Base-by-base conservation (phyloP, 208 protist species). In the Acanthamoeba culbertsoni region DNA sequence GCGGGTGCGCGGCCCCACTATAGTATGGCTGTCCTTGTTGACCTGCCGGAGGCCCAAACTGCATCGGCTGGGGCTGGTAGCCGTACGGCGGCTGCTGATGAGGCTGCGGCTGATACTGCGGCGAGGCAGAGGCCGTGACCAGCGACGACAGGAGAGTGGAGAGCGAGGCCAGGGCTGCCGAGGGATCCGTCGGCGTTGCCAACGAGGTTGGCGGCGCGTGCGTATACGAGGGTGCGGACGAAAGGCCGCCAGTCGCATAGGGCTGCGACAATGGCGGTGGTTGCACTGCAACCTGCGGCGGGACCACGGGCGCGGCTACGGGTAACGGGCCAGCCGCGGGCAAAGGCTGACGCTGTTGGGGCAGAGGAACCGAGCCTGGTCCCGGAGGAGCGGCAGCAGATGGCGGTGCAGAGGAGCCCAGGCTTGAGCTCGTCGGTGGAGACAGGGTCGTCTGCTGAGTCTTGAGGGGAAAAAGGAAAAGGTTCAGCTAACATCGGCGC, bases 71-170 rank as follows among this genome's bases (percentile, higher is more conserved):
- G n/a, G n/a, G n/a, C n/a, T n/a, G n/a, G n/a, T n/a, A n/a, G n/a
- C n/a, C n/a, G n/a, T n/a, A n/a, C n/a, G 62, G 62, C 14, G 62
- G 62, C 62, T 35, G 62, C 62, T 71, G 62, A 2, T 71, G 26
- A 23, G 28, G 57, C n/a, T 16, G 57, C 57, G 28, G 57, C n/a
- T 65, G 57, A 23, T 65, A 37, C 35, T 75, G 63, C 6, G 10
- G 63, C 6, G 40, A 37, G 20, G 26, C 35, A 7, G 65, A 28
- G 71, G 42, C 71, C n/a, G 5, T 53, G 37, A 82, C 71, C 20
- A 82, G 71, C 71, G 71, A 82, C 23, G 71, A 82, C 26, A 82
- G 71, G 4, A 82, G 71, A 1, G 71, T 40, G n/a, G 71, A 82
- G 43, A 82, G 12, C 37, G 71, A 82, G 18, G 71, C 71, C 71